A percentile compares a stretch with the other conserved stretches of the same genome.
Conservation (phyloP, 805 yeast species). For the Cyberlindnera saturnus region DNA sequence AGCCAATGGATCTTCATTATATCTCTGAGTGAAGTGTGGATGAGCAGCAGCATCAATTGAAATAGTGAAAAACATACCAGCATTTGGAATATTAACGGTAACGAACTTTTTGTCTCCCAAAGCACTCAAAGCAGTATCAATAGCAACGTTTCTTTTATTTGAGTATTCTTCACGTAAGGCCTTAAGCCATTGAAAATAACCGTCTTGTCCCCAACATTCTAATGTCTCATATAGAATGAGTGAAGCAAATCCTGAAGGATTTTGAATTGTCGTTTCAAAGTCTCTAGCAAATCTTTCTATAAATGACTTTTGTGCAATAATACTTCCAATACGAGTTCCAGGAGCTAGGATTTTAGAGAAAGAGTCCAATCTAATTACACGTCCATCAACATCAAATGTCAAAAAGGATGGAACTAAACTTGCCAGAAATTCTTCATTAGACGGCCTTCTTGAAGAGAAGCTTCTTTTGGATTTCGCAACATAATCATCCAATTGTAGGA, state of each 20-base stretch:
- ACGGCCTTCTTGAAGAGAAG: not conserved
- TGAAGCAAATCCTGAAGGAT: conserved; percentile 77
- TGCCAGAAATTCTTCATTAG: conserved; percentile 49
- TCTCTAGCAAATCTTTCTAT: conserved; percentile 63
- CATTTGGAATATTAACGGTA: conserved; percentile 51
- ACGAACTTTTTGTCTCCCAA: conserved; percentile 37
- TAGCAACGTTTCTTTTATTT: conserved; percentile 72
- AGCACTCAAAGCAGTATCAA: conserved; percentile 56
- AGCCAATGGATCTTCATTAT: conserved; percentile 44
- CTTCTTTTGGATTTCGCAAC: not conserved
- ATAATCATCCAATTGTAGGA: conserved; percentile 38
- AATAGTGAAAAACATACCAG: conserved; percentile 73
- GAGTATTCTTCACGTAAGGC: conserved; percentile 76
- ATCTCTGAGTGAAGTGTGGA: conserved; percentile 37
- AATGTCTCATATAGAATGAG: conserved; percentile 64
- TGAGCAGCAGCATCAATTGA: conserved; percentile 44
- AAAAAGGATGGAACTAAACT: conserved; percentile 72
- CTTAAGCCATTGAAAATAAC: conserved; percentile 85
- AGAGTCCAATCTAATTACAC: conserved; percentile 63
- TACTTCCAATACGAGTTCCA: conserved; percentile 89
- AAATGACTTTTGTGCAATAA: conserved; percentile 61
- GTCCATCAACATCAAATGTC: conserved; percentile 46
- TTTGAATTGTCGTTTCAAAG: conserved; percentile 78
- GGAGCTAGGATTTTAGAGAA: conserved; percentile 92
- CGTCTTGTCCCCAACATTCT: conserved; percentile 84